Conservation (phyloP, 768 basidiomycete species). For the Russula ochroleuca region DNA sequence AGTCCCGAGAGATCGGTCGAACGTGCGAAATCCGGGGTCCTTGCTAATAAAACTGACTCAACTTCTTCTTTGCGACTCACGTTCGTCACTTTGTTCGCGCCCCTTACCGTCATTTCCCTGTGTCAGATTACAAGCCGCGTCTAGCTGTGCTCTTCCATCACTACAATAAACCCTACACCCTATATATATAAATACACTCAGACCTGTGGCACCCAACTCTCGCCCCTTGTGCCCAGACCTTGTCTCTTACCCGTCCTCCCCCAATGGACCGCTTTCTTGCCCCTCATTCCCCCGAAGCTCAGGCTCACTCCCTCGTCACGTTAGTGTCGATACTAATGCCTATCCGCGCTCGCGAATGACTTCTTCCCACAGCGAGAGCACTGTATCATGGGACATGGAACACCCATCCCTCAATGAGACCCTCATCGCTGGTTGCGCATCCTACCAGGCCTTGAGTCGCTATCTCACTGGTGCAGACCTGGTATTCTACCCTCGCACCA, state of each 20-base stretch:
- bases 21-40: constrained; percentile 25
- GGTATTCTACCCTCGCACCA: constrained; percentile 61
- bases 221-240: constrained; percentile 6
- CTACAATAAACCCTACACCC: not conserved
- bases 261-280: constrained; percentile 68
- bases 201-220: not conserved
- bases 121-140: not conserved
- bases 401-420: constrained; percentile 67
- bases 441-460: constrained; percentile 73
- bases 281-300: constrained; percentile 69
- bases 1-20: constrained; percentile 7
- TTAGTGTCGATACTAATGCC: constrained; percentile 35
- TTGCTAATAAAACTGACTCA: constrained; percentile 16
- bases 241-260: not conserved
- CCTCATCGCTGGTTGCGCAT: constrained; percentile 72
- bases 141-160: not conserved
- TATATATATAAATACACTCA: constrained; percentile 12
- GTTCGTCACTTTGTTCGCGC: constrained; percentile 22
- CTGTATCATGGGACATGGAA: constrained; percentile 64
- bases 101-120: constrained; percentile 9
- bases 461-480: constrained; percentile 69
- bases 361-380: constrained; percentile 51
- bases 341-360: constrained; percentile 18
- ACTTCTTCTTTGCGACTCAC: constrained; percentile 8
- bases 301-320: constrained; percentile 65